A percentile compares a stretch with the other conserved stretches of the same genome.
Conservation (phyloP, 2,329 filamentous ascomycete genomes). For the Cordyceps cateniannulata region DNA sequence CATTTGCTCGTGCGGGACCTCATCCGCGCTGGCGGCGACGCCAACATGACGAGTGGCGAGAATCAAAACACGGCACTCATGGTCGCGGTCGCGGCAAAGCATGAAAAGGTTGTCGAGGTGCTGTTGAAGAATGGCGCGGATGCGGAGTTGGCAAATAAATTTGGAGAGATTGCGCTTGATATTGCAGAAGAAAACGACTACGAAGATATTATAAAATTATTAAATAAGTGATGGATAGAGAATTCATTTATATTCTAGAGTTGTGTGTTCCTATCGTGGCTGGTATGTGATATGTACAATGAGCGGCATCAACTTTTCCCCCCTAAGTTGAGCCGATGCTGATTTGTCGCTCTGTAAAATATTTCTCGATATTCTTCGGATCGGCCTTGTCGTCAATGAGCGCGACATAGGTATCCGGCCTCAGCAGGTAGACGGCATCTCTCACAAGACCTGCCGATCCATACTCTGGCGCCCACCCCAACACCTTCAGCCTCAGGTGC, state of each 20-base stretch:
- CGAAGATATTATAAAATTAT: neutral
- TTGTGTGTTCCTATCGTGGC: neutral
- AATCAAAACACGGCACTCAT: neutral
- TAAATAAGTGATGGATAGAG: neutral
- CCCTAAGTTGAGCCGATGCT: neutral
- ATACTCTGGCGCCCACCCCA: neutral
- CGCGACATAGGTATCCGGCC: constrained; percentile 11
- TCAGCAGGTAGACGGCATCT: constrained; percentile 1
- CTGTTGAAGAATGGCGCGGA: constrained; percentile 3
- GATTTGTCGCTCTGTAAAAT: neutral
- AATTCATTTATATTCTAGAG: neutral
- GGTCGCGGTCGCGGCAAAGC: neutral
- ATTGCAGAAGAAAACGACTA: constrained; percentile 3
- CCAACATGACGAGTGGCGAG: neutral
- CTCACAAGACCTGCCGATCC: neutral
- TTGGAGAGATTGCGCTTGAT: constrained; percentile 7
- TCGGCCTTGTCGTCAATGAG: neutral
- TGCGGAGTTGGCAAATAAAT: neutral
- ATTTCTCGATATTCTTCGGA: neutral
- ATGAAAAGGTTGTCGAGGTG: constrained; percentile 8
- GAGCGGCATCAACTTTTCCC: neutral
- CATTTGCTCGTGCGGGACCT: constrained; percentile 5
- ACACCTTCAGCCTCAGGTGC: neutral
- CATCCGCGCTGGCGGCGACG: constrained; percentile 1
- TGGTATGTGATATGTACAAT: neutral